Evolutionary conservation across 257 asterid genomes (phyloP), one percentile per base, ranked within the genome.

Genomic region (Ilex asprella): DNA sequence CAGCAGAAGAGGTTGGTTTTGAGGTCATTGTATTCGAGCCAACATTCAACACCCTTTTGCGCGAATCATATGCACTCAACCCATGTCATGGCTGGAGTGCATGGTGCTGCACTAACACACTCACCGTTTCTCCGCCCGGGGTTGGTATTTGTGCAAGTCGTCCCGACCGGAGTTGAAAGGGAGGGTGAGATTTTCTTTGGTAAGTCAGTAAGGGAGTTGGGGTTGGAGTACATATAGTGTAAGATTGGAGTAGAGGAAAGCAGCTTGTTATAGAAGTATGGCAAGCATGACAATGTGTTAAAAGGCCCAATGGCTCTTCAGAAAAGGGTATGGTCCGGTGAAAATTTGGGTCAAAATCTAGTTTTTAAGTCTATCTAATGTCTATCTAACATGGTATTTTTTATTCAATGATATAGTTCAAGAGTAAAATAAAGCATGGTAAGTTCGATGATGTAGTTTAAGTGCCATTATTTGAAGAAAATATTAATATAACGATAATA

Each of bases 81-180:
- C 9, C 49, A 63, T 41, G 67, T 59, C 3, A 52, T 63, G 68
- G 60, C 53, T 29, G 68, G 68, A 11, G 68, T 63, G 5, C 68
- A 63, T 30, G 68, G 68, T 2, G 68, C 68, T 8, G 68, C 60
- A 30, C 41, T 63, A 30, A 63, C 68, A 30, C 68, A 52, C 58
- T 63, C 54, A 59, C 10, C 53, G 39, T 63, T 31, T 53, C 60
- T 63, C 29, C 68, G 68, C 4, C 68, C 68, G 0, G 60, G 60
- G 12, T 21, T 60, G 10, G 60, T 53, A 0, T 63, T 63, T 53
- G 54, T 63, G 11, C 68, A 63, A 15, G 54, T 63, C 13, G 60
- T 63, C 10, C 68, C 68, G 13, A 35, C 53, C 5, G 68, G 68
- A 6, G 49, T 39, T 0, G 68, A 63, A 12, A 47, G 56, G 56